Percentiles rank a stretch among this genome's conserved stretches.
Evolutionary conservation across 2,329 filamentous ascomycete species (phyloP).

Genomic region (Nectriaceae sp.): DNA sequence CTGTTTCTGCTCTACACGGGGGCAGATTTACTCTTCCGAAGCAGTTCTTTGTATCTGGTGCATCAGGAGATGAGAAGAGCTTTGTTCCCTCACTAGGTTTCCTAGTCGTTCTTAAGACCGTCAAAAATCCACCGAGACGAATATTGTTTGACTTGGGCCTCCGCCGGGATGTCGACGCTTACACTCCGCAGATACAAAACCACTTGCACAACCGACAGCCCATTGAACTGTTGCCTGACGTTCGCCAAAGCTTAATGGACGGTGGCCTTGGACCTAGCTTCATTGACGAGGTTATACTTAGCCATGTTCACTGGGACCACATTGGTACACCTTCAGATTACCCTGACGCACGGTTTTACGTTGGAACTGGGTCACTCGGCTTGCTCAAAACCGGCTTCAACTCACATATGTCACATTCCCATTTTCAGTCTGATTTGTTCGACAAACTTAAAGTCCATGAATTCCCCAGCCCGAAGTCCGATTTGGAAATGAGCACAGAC

Average conservation of each 20-base stretch:
- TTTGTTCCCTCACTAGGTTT: neutral
- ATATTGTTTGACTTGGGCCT: neutral
- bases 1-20: neutral
- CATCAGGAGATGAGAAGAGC: neutral
- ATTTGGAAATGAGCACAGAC: neutral
- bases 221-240: neutral
- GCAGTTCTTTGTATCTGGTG: neutral
- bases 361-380: conserved; percentile 5
- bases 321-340: conserved; percentile 11
- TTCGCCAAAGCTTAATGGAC: neutral
- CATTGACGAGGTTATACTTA: conserved; percentile 8
- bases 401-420: conserved; percentile 4
- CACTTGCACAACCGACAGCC: neutral
- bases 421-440: conserved; percentile 7
- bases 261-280: neutral
- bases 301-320: conserved; percentile 16
- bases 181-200: neutral
- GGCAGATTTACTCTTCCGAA: neutral
- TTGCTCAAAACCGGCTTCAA: neutral
- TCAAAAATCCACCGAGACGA: too few species aligned
- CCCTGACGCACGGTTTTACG: conserved; percentile 4
- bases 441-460: conserved; percentile 6
- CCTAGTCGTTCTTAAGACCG: too few species aligned
- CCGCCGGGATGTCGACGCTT: neutral
- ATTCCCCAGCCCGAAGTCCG: conserved; percentile 1